Percentiles rank a stretch among this genome's conserved stretches.
Conservation (phyloP, 2,329 filamentous ascomycete genomes). For the Pseudocercospora vitis region DNA sequence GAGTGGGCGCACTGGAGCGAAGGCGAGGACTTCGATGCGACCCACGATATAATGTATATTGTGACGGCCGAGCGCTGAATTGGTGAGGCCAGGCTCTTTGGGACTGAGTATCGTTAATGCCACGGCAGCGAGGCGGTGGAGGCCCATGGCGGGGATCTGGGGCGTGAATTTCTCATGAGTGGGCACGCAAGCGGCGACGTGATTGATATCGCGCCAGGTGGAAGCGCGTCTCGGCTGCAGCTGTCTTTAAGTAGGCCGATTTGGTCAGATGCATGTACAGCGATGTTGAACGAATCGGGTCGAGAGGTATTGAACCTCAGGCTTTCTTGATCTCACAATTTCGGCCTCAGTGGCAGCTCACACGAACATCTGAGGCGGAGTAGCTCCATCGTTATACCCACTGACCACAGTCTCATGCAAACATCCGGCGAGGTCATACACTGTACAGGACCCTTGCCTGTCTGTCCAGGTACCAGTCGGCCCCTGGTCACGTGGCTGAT, state of each 20-base stretch:
- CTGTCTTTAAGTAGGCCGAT: not conserved
- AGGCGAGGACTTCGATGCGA: slow-evolving; percentile 6
- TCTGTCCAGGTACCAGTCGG: too few relatives aligned
- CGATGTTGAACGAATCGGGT: not conserved
- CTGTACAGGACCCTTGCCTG: too few relatives aligned
- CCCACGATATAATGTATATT: slow-evolving; percentile 16
- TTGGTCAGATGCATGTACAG: not conserved
- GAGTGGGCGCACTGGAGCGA: slow-evolving; percentile 1
- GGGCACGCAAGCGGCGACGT: not conserved
- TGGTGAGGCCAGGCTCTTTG: not conserved
- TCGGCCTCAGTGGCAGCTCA: too few relatives aligned
- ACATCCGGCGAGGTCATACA: not conserved
- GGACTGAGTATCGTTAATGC: too few relatives aligned
- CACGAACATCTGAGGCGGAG: too few relatives aligned
- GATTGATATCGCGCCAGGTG: not conserved
- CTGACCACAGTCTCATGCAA: not conserved
- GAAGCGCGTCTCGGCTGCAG: not conserved
- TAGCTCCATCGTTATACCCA: too few relatives aligned
- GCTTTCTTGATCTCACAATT: not conserved
- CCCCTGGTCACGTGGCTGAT: too few relatives aligned
- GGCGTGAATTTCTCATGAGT: too few relatives aligned
- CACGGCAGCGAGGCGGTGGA: too few relatives aligned
- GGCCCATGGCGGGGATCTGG: too few relatives aligned
- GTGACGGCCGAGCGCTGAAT: slow-evolving; percentile 9
- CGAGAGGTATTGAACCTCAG: not conserved